Percentiles rank a stretch among this genome's conserved stretches.
These are phyloP conservation scores for Exidia glandulosa DNA, from an alignment of 768 basidiomycete genomes.

Conservation along the genomic window DNA sequence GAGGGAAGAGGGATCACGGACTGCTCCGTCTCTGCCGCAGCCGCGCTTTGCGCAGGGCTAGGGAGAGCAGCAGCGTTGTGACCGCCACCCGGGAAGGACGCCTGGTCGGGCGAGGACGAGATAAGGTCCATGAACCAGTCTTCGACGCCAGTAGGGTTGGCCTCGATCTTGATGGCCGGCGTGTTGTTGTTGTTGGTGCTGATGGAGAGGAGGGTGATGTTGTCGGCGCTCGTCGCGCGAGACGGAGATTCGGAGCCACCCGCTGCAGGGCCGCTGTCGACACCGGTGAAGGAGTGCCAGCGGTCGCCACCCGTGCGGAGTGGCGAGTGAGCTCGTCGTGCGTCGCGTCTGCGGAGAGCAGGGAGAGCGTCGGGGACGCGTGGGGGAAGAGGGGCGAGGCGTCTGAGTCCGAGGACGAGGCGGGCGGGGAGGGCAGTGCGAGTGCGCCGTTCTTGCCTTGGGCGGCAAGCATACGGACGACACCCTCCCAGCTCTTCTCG, in stretches of 20 bases:
- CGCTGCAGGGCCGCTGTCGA: constrained; percentile 83
- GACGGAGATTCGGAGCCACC: constrained; percentile 40
- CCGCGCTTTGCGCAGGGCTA: background rate
- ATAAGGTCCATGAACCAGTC: constrained; percentile 1
- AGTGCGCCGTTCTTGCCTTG: constrained; percentile 32
- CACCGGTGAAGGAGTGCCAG: constrained; percentile 35
- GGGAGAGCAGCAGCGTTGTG: background rate
- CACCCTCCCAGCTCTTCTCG: constrained; percentile 72
- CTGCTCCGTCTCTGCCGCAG: background rate
- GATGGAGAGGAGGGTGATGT: constrained; percentile 9
- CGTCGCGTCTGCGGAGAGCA: constrained; percentile 15
- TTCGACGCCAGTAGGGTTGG: background rate
- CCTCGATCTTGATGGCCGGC: background rate
- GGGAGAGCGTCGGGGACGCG: constrained; percentile 20
- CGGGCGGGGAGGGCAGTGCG: constrained; percentile 11
- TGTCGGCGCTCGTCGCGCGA: constrained; percentile 11
- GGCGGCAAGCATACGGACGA: constrained; percentile 60
- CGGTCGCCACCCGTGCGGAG: constrained; percentile 96
- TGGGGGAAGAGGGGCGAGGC: constrained; percentile 26
- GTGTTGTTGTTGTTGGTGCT: background rate
- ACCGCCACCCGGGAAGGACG: background rate
- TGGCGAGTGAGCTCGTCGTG: constrained; percentile 74
- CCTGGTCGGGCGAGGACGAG: background rate
- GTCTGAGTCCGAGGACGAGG: constrained; percentile 22
- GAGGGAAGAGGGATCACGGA: background rate